Evolutionary conservation across 768 basidiomycete species (phyloP).

Genomic region (Russula dissimulans): DNA sequence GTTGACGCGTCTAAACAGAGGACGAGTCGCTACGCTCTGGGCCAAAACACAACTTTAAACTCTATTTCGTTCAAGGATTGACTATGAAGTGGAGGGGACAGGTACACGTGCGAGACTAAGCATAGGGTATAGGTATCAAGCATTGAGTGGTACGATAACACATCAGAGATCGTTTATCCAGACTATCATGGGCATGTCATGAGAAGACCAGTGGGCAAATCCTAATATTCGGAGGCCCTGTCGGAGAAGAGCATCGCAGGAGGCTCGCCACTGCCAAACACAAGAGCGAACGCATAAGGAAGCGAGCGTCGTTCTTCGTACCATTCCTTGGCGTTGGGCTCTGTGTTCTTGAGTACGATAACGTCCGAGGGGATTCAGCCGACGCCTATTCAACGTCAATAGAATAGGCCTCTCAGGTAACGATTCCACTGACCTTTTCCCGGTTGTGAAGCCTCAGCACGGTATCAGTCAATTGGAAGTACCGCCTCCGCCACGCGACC

Average conservation of each 20-base stretch:
- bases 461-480: conserved; percentile 14
- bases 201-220: conserved; percentile 8
- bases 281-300: conserved; percentile 15
- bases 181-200: conserved; percentile 8
- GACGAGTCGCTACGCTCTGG: background rate
- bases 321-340: conserved; percentile 10
- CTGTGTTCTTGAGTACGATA: background rate
- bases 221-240: conserved; percentile 6
- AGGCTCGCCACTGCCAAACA: conserved; percentile 3
- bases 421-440: conserved; percentile 5
- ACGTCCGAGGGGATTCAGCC: conserved; percentile 3
- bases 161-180: too few relatives aligned
- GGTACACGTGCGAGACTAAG: background rate
- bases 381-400: background rate
- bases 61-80: background rate
- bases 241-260: conserved; percentile 14
- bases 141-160: background rate
- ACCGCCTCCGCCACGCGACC: conserved; percentile 17
- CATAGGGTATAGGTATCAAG: background rate
- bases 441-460: conserved; percentile 6
- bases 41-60: background rate
- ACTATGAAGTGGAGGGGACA: background rate
- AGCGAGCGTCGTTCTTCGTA: conserved; percentile 17
- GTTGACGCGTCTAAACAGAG: background rate
- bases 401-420: background rate